phyloP scores from a whole-genome alignment of 176 grass and related monocot genomes.

The bread wheat (Triticum aestivum) region DNA sequence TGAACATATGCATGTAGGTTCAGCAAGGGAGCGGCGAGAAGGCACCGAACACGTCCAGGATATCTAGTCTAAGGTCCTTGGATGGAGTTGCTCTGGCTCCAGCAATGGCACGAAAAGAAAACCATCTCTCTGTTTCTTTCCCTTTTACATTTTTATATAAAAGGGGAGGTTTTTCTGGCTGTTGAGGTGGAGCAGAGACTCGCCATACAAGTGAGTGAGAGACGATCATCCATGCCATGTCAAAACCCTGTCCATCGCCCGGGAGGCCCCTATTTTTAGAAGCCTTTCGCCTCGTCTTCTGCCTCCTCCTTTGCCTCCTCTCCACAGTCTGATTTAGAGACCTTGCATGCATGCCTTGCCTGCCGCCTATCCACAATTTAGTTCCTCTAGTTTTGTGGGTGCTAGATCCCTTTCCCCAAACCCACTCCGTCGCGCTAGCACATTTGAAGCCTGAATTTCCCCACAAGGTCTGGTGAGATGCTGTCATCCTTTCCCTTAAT shows the following conservation, averaged over 20 bases:
- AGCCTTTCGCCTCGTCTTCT: background rate
- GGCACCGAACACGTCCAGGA: background rate
- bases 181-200: background rate
- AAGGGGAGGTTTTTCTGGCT: background rate
- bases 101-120: background rate
- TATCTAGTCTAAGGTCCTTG: background rate
- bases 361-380: background rate
- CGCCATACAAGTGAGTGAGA: background rate
- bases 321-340: slow-evolving; percentile 11
- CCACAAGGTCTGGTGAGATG: background rate
- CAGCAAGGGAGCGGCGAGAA: background rate
- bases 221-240: background rate
- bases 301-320: slow-evolving; percentile 18
- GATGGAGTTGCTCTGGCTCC: background rate
- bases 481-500: background rate
- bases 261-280: background rate
- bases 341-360: slow-evolving; percentile 18
- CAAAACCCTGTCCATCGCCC: background rate
- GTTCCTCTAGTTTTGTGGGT: background rate
- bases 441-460: background rate
- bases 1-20: background rate
- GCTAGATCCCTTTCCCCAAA: background rate
- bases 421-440: background rate
- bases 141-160: background rate
- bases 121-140: background rate